Evolutionary conservation across 179 eudicot genomes (phyloP), one percentile per base, ranked within the genome.

Genomic region (Actinidia polygama): DNA sequence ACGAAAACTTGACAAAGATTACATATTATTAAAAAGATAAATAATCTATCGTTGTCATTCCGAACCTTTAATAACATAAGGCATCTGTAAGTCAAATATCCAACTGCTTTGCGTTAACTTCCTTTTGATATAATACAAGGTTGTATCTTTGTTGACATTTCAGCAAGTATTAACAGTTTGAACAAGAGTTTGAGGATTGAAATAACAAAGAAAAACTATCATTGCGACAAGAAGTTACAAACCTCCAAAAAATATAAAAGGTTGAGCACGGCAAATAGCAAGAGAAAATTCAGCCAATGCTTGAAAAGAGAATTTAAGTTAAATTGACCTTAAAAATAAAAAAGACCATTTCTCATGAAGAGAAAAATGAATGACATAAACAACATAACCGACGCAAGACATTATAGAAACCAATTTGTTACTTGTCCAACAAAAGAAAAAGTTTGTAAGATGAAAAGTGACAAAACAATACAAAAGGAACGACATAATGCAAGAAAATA

Each of bases 201-300:
- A 74, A 50, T 21, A 71, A 49, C 11, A 53, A 71, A 10, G n/a
- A 12, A 79, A 21, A 66, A 44, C 23, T 3, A 61, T 59, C 15
- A 49, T 15, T 26, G 5, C 21, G 7, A 23, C 54, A 66, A 67
- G 36, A 54, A 59, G 21, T 24, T 84, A 67, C 90, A 46, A 59
- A 97, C 98, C 99, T 90, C 99, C 98, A 88, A 97, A 95, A 55
- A 95, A 98, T 75, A 97, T 98, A n/a, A n/a, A 94, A 51, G 98
- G 98, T 82, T 95, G 98, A 72, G 90, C 89, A 24, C 93, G 98
- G 88, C 95, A 95, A 94, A 93, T 95, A 47, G 98, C 98, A 83
- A 97, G 94, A 79, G 99, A 98, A 90, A 91, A 93, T 87, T 95
- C 98, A 3, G 98, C 99, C n/a, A 95, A 85, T 62, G 91, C 89